Percentiles rank a stretch among this genome's conserved stretches.
Evolutionary conservation across 192 early-diverging fungal genomes (phyloP).

Genomic region (Coemansia erecta): DNA sequence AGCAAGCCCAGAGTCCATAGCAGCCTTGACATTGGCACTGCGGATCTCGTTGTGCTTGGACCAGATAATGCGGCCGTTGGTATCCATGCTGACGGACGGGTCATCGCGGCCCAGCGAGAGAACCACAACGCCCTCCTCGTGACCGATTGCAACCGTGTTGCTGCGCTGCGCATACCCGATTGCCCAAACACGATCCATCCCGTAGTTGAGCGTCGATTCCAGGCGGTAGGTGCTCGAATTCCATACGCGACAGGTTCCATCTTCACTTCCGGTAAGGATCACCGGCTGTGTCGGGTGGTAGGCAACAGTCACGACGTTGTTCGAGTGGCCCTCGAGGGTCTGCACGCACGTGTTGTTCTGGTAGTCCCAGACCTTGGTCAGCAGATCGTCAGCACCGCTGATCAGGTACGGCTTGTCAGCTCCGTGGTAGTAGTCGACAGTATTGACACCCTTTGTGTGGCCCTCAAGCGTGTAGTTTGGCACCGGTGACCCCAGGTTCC

Average conservation of each 20-base stretch:
- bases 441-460: constrained; percentile 97
- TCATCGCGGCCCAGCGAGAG: constrained; percentile 95
- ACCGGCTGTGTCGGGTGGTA: constrained; percentile 98
- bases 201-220: constrained; percentile 97
- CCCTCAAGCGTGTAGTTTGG: constrained; percentile 98
- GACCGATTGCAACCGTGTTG: constrained; percentile 94
- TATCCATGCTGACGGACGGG: constrained; percentile 96
- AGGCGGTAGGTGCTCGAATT: constrained; percentile 95
- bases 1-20: constrained; percentile 75
- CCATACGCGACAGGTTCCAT: constrained; percentile 94
- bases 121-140: constrained; percentile 94
- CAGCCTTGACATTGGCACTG: constrained; percentile 90
- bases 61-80: constrained; percentile 96
- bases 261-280: constrained; percentile 92
- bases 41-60: constrained; percentile 95
- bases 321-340: constrained; percentile 95
- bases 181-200: constrained; percentile 96
- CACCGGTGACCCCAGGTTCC: constrained; percentile 88
- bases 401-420: constrained; percentile 97
- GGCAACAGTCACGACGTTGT: constrained; percentile 86
- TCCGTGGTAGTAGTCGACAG: constrained; percentile 97
- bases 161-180: constrained; percentile 80
- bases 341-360: constrained; percentile 99
- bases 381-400: constrained; percentile 92
- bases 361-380: constrained; percentile 98